These are phyloP conservation scores for Chlorella sp. DNA, from an alignment of 139 green algal species.

Conservation along the genomic window DNA sequence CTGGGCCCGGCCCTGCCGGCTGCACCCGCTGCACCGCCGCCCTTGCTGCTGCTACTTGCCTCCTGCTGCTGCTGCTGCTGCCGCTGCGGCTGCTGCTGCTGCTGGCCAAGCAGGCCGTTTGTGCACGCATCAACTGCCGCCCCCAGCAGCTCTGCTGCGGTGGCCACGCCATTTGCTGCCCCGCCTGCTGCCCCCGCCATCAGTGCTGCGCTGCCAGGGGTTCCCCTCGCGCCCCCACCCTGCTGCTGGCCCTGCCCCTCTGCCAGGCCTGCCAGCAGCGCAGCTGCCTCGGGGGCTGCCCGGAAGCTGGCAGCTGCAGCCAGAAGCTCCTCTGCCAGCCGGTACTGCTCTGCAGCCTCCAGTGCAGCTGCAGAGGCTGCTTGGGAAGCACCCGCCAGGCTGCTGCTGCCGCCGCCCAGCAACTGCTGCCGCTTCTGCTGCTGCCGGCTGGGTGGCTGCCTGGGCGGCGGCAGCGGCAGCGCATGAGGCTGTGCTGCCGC, in stretches of 20 bases:
- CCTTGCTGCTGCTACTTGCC: not conserved
- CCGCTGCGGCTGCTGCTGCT: constrained; percentile 9
- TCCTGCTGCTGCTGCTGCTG: constrained; percentile 10
- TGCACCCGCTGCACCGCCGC: not conserved
- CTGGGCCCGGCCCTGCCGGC: not conserved
- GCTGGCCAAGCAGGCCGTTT: not conserved
- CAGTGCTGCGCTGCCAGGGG: not conserved
- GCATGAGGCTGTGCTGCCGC: not conserved
- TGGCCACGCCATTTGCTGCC: not conserved
- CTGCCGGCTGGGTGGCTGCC: not conserved
- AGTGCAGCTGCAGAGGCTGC: not conserved
- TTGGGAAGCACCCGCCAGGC: not conserved
- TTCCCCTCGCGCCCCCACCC: not conserved
- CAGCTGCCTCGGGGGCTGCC: not conserved
- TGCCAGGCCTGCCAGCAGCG: not conserved
- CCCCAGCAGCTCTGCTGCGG: not conserved
- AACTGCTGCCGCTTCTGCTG: not conserved
- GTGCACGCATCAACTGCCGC: not conserved
- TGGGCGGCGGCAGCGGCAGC: not conserved
- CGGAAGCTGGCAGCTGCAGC: constrained; percentile 1
- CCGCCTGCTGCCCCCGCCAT: not conserved
- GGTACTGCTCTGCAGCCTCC: not conserved
- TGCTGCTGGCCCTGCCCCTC: not conserved
- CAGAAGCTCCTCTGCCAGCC: constrained; percentile 4
- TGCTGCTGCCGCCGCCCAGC: not conserved